These are phyloP conservation scores for Rhizodiscina lignyota DNA, from an alignment of 495 filamentous ascomycete species.

Conservation along the genomic window DNA sequence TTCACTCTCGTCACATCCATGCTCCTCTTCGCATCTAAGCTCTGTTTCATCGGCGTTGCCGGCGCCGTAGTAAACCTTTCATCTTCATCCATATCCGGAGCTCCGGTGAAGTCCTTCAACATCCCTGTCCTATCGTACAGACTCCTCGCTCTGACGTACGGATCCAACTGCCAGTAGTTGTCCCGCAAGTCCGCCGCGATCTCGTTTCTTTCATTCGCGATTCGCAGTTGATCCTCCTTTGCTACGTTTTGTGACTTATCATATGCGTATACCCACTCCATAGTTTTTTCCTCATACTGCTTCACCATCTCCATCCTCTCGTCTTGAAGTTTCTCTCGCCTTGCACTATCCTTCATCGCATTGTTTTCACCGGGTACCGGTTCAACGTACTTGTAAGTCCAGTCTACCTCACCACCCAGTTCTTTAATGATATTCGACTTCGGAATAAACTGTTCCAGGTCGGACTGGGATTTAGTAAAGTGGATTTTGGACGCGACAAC, in stretches of 20 bases:
- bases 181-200: constrained; percentile 43
- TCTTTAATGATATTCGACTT: constrained; percentile 56
- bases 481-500: constrained; percentile 91
- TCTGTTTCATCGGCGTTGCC: too few relatives aligned
- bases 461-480: constrained; percentile 71
- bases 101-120: too few relatives aligned
- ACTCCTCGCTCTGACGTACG: constrained; percentile 19
- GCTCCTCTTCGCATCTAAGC: too few relatives aligned
- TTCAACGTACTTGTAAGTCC: constrained; percentile 66
- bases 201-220: constrained; percentile 28
- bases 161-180: constrained; percentile 60
- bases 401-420: constrained; percentile 68
- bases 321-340: constrained; percentile 39
- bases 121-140: constrained; percentile 25
- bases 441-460: constrained; percentile 63
- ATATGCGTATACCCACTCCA: constrained; percentile 48
- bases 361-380: constrained; percentile 56
- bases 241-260: constrained; percentile 11
- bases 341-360: constrained; percentile 44
- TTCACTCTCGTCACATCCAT: too few relatives aligned
- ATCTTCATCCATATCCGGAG: too few relatives aligned
- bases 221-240: constrained; percentile 13
- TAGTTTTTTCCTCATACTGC: constrained; percentile 51
- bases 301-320: constrained; percentile 44
- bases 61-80: too few relatives aligned